These are phyloP conservation scores for Silene latifolia DNA, from an alignment of 148 eudicot species.

Conservation along the genomic window DNA sequence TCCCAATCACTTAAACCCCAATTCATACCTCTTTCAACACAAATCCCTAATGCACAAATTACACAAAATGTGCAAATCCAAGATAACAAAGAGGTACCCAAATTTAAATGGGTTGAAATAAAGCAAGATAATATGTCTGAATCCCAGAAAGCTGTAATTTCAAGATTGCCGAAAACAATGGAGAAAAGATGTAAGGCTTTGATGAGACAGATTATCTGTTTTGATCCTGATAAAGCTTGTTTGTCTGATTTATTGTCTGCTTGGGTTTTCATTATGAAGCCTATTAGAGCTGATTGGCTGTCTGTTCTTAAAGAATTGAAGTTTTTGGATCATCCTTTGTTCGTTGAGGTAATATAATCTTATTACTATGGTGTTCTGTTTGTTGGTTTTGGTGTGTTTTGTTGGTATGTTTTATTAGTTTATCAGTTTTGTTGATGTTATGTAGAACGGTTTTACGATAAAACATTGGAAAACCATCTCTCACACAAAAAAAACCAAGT, in stretches of 20 bases:
- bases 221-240: conserved; percentile 39
- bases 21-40: conserved; percentile 14
- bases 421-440: no score
- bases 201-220: conserved; percentile 76
- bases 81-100: conserved; percentile 27
- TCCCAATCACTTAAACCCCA: neutral
- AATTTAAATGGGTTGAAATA: conserved; percentile 51
- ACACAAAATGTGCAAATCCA: conserved; percentile 17
- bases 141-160: conserved; percentile 49
- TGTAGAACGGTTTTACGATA: no score
- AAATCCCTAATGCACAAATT: conserved; percentile 14
- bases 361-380: neutral
- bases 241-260: conserved; percentile 47
- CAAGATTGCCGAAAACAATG: conserved; percentile 61
- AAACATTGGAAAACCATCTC: no score
- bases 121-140: conserved; percentile 38
- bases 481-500: no score
- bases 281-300: conserved; percentile 89
- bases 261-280: conserved; percentile 78
- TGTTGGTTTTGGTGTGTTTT: neutral
- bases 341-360: conserved; percentile 43
- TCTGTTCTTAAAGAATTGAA: conserved; percentile 67
- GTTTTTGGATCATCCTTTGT: conserved; percentile 59
- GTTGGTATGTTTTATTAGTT: neutral
- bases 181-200: conserved; percentile 68